Evolutionary conservation across 208 protist genomes (phyloP), one percentile per base, ranked within the genome.

Genomic region (Vickermania spadyakhi): DNA sequence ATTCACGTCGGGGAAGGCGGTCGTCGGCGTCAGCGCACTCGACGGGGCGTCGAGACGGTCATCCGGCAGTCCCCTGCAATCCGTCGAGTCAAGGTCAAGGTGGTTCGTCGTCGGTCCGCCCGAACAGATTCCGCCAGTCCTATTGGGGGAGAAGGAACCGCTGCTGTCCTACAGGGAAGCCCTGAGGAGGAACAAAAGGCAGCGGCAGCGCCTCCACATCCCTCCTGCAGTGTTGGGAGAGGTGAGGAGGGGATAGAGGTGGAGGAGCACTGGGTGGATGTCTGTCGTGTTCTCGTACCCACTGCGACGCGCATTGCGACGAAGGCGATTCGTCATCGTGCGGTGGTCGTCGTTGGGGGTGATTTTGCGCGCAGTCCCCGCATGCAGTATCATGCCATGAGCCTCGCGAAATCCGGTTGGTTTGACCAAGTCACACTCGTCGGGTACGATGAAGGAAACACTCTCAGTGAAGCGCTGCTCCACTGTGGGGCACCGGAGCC

Each of bases 381-480:
- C 25, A 96, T 97, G 90, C 86, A 94, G 64, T 95, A 95, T 71
- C 92, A 97, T 62, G 77, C 86, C 29, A 52, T 72, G 5, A 91
- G 80, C 56, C 73, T 96, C 18, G 78, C 82, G 2, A 58, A 56
- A 29, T 77, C 79, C 65, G 81, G 81, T 13, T 65, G 81, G 45
- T 91, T 93, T 57, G 75, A 89, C 56, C 79, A 89, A 53, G 68
- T 93, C 5, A 59, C 86, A 36, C 68, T 92, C 7, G 76, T 96
- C 18, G 86, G 86, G 3, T 64, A 89, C 50, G 71, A 90, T 59
- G 73, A 72, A 56, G 82, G 84, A 13, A 91, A 89, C 63, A 60
- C 68, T 25, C 73, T 93, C 31, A 86, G 72, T 53, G 86, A 96
- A 27, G 59, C 62, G 18, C 60, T 96, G 21, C 64, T 66, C 23